Base-by-base conservation (phyloP, 1,284 basidiomycete species). In the Leccinum griseonigrum region DNA sequence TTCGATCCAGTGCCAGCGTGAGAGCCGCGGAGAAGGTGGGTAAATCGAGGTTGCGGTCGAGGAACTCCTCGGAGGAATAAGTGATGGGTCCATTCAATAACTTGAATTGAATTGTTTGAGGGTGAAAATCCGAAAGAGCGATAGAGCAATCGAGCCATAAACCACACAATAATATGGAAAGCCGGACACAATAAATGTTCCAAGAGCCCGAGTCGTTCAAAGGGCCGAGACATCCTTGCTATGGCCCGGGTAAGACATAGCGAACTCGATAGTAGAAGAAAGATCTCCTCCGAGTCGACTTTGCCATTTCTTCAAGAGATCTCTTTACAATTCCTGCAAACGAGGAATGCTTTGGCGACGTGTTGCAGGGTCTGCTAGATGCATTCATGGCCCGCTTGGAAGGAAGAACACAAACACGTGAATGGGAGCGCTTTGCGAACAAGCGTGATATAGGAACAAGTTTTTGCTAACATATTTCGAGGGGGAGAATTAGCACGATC, bases 331-430 rank as follows among this genome's bases (percentile, higher is more conserved):
- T 50, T 90, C 88, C 52, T 88, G 81, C n/a, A 98, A 82, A 58
- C 87, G 90, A 2, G 88, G 83, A 32, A 98, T 86, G 3, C 87
- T 83, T 71, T 98, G 95, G 29, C 94, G 87, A 56, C 89, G 86
- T 16, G 88, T 86, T 13, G 94, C 93, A 48, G 89, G 88, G 75
- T 99, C 97, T 56, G 98, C 95, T 56, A 98, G 79, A 74, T 97
- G n/a, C n/a, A n/a, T n/a, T n/a, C n/a, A n/a, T n/a, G n/a, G n/a
- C n/a, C n/a, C n/a, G n/a, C 76, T 79, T 0, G 92, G 92, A 52
- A 89, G 80, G 79, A 99, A 97, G 14, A 98, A 80, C 1, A 90
- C 92, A 69, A 97, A 92, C n/a, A 98, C 85, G 69, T 99, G 95
- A n/a, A 97, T 83, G 3, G 85, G 83, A 7, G 89, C 86, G 59